Conservation (phyloP, 2,329 filamentous ascomycete species). For the Fusarium sp. region DNA sequence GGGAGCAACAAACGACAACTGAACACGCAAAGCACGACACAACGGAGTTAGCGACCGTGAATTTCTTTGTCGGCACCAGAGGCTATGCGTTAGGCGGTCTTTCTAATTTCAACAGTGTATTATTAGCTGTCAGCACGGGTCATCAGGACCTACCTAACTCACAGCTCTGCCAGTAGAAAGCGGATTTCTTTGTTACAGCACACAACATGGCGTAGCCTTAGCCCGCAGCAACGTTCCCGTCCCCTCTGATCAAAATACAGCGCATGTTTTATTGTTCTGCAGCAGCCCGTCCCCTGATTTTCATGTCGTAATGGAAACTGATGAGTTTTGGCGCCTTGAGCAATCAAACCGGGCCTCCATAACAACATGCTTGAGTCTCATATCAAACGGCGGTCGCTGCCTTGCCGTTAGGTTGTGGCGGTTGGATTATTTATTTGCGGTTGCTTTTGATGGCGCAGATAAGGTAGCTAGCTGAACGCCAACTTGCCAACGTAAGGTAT, state of each 20-base stretch:
- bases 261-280: neutral
- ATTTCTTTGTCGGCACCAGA: neutral
- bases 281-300: neutral
- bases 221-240: too few species aligned
- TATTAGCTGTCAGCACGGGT: neutral
- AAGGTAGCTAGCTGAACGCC: neutral
- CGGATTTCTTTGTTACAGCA: neutral
- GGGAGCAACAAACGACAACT: neutral
- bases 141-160: neutral
- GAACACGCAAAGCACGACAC: neutral
- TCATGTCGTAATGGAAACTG: too few species aligned
- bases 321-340: neutral
- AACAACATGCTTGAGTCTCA: neutral
- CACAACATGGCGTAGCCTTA: too few species aligned
- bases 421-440: neutral
- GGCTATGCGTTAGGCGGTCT: neutral
- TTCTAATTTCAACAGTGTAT: neutral
- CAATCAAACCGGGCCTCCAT: neutral
- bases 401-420: neutral
- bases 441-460: neutral
- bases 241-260: neutral
- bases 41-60: neutral
- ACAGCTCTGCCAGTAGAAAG: neutral
- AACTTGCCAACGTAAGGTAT: rapidly evolving
- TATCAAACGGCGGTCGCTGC: neutral